phyloP scores from a whole-genome alignment of 2,329 filamentous ascomycete species.

The Fusarium mangiferae region DNA sequence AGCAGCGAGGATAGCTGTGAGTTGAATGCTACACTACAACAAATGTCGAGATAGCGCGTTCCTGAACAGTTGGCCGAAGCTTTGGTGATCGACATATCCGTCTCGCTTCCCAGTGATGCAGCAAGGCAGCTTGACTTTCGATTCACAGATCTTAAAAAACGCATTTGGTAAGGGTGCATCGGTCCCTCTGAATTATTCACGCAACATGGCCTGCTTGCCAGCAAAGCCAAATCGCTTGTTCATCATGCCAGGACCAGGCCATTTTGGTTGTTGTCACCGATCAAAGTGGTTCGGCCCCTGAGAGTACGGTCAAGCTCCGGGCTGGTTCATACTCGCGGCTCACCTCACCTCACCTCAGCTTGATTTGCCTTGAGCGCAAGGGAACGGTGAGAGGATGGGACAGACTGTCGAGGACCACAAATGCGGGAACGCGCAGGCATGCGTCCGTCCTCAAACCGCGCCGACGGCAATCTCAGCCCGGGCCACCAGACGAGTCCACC shows the following conservation, averaged over 20 bases:
- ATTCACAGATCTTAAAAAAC: neutral
- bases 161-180: constrained; percentile 7
- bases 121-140: constrained; percentile 14
- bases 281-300: constrained; percentile 14
- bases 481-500: constrained; percentile 24
- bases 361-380: constrained; percentile 25
- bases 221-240: constrained; percentile 12
- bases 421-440: constrained; percentile 35
- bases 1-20: neutral
- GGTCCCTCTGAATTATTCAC: constrained; percentile 9
- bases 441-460: constrained; percentile 41
- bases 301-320: constrained; percentile 15
- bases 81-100: constrained; percentile 35
- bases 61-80: constrained; percentile 36
- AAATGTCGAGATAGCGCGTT: constrained; percentile 17
- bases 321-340: constrained; percentile 10
- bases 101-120: constrained; percentile 24
- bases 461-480: constrained; percentile 46
- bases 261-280: constrained; percentile 21
- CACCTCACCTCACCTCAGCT: constrained; percentile 22
- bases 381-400: constrained; percentile 43
- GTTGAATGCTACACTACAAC: neutral
- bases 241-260: constrained; percentile 22
- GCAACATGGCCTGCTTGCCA: constrained; percentile 19
- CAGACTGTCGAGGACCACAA: constrained; percentile 33